Conservation (phyloP, 805 yeast species). For the Brettanomyces naardenensis region DNA sequence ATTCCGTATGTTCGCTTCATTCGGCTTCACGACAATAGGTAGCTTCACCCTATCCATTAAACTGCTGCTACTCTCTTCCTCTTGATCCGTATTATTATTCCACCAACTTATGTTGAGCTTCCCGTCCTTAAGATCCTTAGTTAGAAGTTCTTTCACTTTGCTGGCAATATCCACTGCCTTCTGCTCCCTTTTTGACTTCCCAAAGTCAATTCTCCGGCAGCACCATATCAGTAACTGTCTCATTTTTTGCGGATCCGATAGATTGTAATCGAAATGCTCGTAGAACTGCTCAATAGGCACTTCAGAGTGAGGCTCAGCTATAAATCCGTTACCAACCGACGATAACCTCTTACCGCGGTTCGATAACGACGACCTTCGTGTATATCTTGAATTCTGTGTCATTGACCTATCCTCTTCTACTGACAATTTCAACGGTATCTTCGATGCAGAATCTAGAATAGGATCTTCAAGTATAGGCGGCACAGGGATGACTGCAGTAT, state of each 20-base stretch:
- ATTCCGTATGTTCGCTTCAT: constrained; percentile 53
- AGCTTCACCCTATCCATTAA: constrained; percentile 4
- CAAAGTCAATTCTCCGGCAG: constrained; percentile 34
- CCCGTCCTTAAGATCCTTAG: constrained; percentile 52
- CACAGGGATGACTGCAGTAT: background rate
- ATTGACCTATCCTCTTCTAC: background rate
- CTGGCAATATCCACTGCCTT: constrained; percentile 18
- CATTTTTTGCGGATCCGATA: constrained; percentile 71
- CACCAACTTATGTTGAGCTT: constrained; percentile 65
- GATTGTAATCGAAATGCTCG: constrained; percentile 50
- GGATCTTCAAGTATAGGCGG: constrained; percentile 1
- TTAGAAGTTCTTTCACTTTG: constrained; percentile 53
- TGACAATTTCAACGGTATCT: constrained; percentile 1
- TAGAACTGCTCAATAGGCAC: constrained; percentile 47
- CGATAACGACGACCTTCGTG: constrained; percentile 41
- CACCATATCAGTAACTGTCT: constrained; percentile 66
- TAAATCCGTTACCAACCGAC: constrained; percentile 67
- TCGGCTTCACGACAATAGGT: constrained; percentile 38
- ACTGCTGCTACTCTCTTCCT: constrained; percentile 9
- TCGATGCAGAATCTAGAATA: background rate
- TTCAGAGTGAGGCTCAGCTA: constrained; percentile 58
- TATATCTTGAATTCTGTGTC: background rate
- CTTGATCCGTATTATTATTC: constrained; percentile 27
- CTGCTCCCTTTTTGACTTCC: constrained; percentile 19
- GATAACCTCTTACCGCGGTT: constrained; percentile 66